Conservation (phyloP, 768 basidiomycete species). For the Pisolithus orientalis region DNA sequence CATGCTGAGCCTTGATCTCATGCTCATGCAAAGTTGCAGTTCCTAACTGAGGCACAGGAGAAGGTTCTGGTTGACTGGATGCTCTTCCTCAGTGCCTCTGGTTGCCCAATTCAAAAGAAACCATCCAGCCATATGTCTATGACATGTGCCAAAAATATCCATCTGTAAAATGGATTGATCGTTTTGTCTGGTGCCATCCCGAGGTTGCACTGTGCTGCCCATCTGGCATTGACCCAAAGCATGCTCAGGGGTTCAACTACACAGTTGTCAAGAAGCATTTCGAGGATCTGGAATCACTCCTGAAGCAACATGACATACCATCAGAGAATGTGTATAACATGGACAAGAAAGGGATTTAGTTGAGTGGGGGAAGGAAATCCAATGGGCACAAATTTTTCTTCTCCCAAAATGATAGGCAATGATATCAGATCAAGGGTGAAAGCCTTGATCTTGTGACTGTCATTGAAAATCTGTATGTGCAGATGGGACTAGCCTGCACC, state of each 20-base stretch:
- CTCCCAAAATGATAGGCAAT: background rate
- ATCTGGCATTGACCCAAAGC: constrained; percentile 17
- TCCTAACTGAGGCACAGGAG: constrained; percentile 12
- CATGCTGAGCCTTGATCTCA: too few relatives aligned
- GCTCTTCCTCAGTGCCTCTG: constrained; percentile 11
- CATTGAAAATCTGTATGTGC: constrained; percentile 40
- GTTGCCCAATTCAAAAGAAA: constrained; percentile 12
- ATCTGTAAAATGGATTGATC: constrained; percentile 11
- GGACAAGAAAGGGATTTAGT: constrained; percentile 11
- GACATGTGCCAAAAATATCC: constrained; percentile 13
- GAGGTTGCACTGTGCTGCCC: constrained; percentile 19
- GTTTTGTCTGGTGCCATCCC: background rate
- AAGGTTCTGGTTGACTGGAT: constrained; percentile 22
- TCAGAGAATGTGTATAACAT: constrained; percentile 10
- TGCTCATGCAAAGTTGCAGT: too few relatives aligned
- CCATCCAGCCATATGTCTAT: constrained; percentile 12
- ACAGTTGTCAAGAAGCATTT: constrained; percentile 16
- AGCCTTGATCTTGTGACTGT: constrained; percentile 37
- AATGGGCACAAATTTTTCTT: constrained; percentile 3
- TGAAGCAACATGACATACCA: constrained; percentile 4
- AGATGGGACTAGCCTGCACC: constrained; percentile 31
- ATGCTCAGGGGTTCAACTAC: constrained; percentile 17
- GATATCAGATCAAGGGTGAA: background rate
- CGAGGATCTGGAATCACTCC: constrained; percentile 5
- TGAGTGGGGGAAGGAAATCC: constrained; percentile 2